phyloP scores from a whole-genome alignment of 257 asterid genomes.

The Petrea volubilis region DNA sequence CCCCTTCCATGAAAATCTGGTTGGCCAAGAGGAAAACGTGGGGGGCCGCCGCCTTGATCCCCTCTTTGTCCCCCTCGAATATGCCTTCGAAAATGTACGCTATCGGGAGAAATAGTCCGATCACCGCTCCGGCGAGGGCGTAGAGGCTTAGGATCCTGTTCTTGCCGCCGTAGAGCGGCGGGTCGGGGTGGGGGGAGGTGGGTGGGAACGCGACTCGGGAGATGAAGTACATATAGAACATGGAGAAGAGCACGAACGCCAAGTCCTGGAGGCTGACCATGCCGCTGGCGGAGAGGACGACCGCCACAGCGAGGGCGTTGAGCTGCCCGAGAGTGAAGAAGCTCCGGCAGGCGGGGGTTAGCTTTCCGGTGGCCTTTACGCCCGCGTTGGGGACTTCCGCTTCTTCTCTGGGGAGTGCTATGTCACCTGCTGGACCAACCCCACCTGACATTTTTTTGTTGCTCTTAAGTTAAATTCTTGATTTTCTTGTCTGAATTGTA shows the following conservation, averaged over 20 bases:
- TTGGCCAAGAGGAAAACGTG: slow-evolving; percentile 64
- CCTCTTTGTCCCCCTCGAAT: slow-evolving; percentile 59
- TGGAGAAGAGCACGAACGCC: slow-evolving; percentile 55
- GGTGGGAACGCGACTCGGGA: slow-evolving; percentile 63
- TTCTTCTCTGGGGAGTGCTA: slow-evolving; percentile 36
- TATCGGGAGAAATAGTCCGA: slow-evolving; percentile 66
- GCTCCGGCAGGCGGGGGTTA: slow-evolving; percentile 16
- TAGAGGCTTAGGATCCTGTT: slow-evolving; percentile 37
- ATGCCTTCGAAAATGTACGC: slow-evolving; percentile 65
- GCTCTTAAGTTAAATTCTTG: neutral
- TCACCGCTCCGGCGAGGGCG: slow-evolving; percentile 36
- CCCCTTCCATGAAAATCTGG: slow-evolving; percentile 74
- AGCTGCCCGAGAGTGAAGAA: slow-evolving; percentile 56
- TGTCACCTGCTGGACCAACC: slow-evolving; percentile 48
- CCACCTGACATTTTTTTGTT: slow-evolving; percentile 59
- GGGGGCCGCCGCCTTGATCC: slow-evolving; percentile 70
- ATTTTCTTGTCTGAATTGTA: neutral
- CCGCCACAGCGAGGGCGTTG: slow-evolving; percentile 41
- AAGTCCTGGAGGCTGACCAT: slow-evolving; percentile 49
- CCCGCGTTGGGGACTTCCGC: neutral
- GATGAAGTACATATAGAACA: slow-evolving; percentile 56
- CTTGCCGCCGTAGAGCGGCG: slow-evolving; percentile 39
- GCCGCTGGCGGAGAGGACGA: slow-evolving; percentile 60
- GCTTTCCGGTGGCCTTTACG: neutral
- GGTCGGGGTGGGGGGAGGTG: slow-evolving; percentile 19